A percentile compares a stretch with the other conserved stretches of the same genome.
These are phyloP conservation scores for Beauveria pseudobassiana DNA, from an alignment of 2,329 filamentous ascomycete species.

Conservation along the genomic window DNA sequence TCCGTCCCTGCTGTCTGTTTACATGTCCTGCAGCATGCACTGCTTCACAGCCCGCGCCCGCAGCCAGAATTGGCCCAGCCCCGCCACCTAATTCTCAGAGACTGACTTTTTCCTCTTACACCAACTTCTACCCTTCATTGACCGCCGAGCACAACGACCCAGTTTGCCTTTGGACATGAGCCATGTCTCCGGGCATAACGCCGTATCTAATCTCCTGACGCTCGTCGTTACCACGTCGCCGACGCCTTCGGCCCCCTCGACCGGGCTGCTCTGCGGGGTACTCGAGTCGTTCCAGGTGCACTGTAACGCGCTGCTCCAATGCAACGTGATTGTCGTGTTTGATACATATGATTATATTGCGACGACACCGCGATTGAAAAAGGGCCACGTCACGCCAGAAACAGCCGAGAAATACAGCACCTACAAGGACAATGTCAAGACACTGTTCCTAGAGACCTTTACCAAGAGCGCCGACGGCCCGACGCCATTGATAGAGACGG, in stretches of 20 bases:
- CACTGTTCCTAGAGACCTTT: constrained; percentile 23
- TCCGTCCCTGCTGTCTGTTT: background rate
- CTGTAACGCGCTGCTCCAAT: constrained; percentile 33
- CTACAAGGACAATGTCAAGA: constrained; percentile 42
- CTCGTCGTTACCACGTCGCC: constrained; percentile 47
- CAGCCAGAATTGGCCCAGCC: background rate
- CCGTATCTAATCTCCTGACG: constrained; percentile 16
- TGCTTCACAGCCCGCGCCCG: background rate
- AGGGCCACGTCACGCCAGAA: constrained; percentile 42
- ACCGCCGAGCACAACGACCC: background rate
- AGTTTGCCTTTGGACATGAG: background rate
- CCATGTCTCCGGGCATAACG: background rate
- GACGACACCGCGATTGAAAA: constrained; percentile 39
- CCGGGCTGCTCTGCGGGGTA: constrained; percentile 41
- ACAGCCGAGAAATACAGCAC: constrained; percentile 32
- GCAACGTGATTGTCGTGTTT: constrained; percentile 42
- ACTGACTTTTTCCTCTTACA: background rate
- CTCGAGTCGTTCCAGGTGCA: constrained; percentile 36
- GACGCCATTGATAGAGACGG: constrained; percentile 10
- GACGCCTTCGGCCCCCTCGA: constrained; percentile 45
- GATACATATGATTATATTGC: constrained; percentile 44
- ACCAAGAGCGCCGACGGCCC: background rate
- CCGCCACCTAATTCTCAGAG: background rate
- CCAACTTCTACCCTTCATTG: background rate
- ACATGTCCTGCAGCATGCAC: background rate